Conservation (phyloP, 2,329 filamentous ascomycete genomes). For the Apiospora phragmitis region DNA sequence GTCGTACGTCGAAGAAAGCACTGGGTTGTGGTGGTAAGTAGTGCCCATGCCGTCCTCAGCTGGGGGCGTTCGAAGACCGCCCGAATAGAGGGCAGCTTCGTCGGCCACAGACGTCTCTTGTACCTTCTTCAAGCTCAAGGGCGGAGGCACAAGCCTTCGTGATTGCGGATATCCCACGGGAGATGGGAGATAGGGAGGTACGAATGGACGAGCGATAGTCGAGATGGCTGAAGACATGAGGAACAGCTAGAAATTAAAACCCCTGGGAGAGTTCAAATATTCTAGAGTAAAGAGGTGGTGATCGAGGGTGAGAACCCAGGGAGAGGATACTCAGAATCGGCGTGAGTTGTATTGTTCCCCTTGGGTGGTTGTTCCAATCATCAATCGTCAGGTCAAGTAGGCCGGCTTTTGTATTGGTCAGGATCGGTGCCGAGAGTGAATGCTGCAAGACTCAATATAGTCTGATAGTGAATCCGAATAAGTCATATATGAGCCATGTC, state of each 20-base stretch:
- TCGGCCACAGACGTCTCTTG: slow-evolving; percentile 21
- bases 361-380: not conserved
- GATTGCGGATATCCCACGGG: slow-evolving; percentile 21
- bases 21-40: slow-evolving; percentile 45
- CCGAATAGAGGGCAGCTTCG: slow-evolving; percentile 28
- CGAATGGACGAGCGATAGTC: slow-evolving; percentile 23
- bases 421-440: not conserved
- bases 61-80: slow-evolving; percentile 52
- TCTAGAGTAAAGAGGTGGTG: not conserved
- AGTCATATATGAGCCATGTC: slow-evolving; percentile 17
- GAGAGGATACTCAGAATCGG: not conserved
- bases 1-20: slow-evolving; percentile 47
- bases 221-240: slow-evolving; percentile 33
- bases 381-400: not conserved
- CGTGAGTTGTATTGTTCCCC: not conserved
- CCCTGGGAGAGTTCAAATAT: not conserved
- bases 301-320: not conserved
- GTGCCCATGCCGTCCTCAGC: slow-evolving; percentile 53
- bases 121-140: slow-evolving; percentile 22
- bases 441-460: slow-evolving; percentile 4
- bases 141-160: slow-evolving; percentile 19
- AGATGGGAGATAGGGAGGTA: slow-evolving; percentile 28
- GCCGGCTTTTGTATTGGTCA: not conserved
- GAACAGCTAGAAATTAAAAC: not conserved
- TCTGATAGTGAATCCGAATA: slow-evolving; percentile 5